A percentile compares a stretch with the other conserved stretches of the same genome.
Evolutionary conservation across 257 asterid genomes (phyloP).

Genomic region (Penstemon newberryi): DNA sequence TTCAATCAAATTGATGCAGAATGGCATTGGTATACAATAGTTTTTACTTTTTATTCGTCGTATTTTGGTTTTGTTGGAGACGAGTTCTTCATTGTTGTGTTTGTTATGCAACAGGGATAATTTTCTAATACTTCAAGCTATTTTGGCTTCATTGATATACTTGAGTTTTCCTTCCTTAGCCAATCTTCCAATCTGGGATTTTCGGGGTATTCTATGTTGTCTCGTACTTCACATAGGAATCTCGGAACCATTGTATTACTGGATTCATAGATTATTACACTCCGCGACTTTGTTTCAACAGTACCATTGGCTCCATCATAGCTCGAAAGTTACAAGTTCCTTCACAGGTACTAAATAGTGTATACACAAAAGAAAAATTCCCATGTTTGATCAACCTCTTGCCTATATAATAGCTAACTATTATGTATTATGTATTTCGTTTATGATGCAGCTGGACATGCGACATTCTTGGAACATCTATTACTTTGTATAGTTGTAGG

Average conservation of each 20-base stretch:
- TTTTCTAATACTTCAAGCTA: conserved; percentile 72
- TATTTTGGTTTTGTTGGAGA: background rate
- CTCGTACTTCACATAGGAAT: conserved; percentile 64
- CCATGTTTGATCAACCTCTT: background rate
- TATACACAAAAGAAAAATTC: too few species aligned
- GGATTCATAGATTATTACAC: conserved; percentile 78
- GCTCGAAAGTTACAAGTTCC: conserved; percentile 68
- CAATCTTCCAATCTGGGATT: conserved; percentile 68
- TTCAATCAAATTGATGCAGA: conserved; percentile 78
- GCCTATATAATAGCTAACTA: background rate
- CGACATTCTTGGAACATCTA: conserved; percentile 80
- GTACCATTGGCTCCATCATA: conserved; percentile 92
- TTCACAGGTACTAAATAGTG: conserved; percentile 53
- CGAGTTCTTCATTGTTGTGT: conserved; percentile 20
- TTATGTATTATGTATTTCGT: conserved; percentile 4
- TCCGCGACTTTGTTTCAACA: conserved; percentile 49
- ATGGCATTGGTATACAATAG: conserved; percentile 73
- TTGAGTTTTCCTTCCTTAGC: conserved; percentile 57
- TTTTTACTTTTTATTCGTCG: background rate
- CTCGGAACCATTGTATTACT: conserved; percentile 85
- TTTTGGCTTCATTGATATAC: conserved; percentile 49
- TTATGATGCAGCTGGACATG: conserved; percentile 67
- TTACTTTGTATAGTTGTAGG: conserved; percentile 60
- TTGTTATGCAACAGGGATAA: conserved; percentile 66
- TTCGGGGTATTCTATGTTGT: conserved; percentile 59